Evolutionary conservation across 1,284 basidiomycete species (phyloP), one percentile per base, ranked within the genome.

Genomic region (Sporisorium iseilematis-ciliati): DNA sequence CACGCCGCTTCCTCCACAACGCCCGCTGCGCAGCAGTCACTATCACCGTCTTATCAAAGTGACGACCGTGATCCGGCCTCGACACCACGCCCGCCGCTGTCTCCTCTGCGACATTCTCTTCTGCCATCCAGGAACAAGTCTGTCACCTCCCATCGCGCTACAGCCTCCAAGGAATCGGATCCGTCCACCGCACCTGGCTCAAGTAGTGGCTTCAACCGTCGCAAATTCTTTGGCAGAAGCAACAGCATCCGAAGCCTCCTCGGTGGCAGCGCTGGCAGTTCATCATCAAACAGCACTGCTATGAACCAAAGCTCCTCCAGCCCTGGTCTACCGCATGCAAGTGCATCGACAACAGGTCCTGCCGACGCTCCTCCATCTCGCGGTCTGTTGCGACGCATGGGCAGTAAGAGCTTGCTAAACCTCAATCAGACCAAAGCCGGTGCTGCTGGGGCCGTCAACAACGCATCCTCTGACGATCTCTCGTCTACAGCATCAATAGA

Each of bases 351-450:
- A 14, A 16, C 42, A 23, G 41, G 45, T 35, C 23, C 64, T 3
- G 8, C 33, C n/a, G 29, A 51, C 20, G 31, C 41, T n/a, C 53
- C 53, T 12, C 59, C 49, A 4, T 45, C 63, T 14, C 69, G 57
- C n/a, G 66, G 72, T 18, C 50, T 74, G 8, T 53, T 77, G 26
- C 63, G 71, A 1, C 70, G 71, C 26, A 75, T 75, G 57, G 66
- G 71, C n/a, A 77, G 75, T 57, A 68, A 57, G 41, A 71, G 64
- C 48, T 67, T 75, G 40, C 65, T 77, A 40, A 74, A 67, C 25
- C 40, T 68, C 29, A 65, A 61, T 23, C 57, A 67, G 26, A 25
- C 67, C 52, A 67, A 64, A 31, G n/a, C 58, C 11, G 26, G 23
- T 26, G 25, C 10, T 35, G 31, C 49, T 8, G 52, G 14, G 3